Percentiles rank a stretch among this genome's conserved stretches.
Conservation (phyloP, 352 stramenopile genomes). For the Pythium apleroticum region DNA sequence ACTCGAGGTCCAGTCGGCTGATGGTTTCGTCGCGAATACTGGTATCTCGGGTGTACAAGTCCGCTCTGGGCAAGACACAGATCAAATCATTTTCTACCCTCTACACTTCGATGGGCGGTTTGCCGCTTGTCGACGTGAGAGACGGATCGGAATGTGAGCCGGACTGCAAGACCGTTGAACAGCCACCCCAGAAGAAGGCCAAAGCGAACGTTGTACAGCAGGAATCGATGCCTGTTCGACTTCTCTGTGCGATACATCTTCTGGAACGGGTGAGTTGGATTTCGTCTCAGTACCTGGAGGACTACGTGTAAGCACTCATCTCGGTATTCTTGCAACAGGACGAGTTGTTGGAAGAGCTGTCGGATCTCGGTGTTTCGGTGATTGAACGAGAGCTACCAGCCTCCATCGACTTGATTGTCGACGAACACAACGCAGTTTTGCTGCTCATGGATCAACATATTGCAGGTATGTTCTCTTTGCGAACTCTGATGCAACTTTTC, state of each 20-base stretch:
- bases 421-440: constrained; percentile 64
- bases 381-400: constrained; percentile 58
- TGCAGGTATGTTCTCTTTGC: constrained; percentile 30
- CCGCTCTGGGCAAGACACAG: not conserved
- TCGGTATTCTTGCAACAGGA: constrained; percentile 32
- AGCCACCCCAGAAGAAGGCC: constrained; percentile 12
- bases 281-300: too few species aligned
- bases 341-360: constrained; percentile 61
- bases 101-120: not conserved
- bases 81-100: not conserved
- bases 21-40: not conserved
- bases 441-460: constrained; percentile 40
- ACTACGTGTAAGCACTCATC: too few species aligned
- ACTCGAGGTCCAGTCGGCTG: not conserved
- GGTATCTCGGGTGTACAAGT: not conserved
- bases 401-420: constrained; percentile 61
- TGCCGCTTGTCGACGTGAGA: not conserved
- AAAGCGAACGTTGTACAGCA: not conserved
- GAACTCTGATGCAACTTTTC: too few species aligned
- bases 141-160: not conserved
- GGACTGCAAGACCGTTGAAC: not conserved
- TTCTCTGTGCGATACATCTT: constrained; percentile 44
- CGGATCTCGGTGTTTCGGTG: constrained; percentile 50
- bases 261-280: constrained; percentile 34
- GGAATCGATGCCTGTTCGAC: constrained; percentile 29